Conservation (phyloP, 345 rosid species). For the Cardamine resedifolia region DNA sequence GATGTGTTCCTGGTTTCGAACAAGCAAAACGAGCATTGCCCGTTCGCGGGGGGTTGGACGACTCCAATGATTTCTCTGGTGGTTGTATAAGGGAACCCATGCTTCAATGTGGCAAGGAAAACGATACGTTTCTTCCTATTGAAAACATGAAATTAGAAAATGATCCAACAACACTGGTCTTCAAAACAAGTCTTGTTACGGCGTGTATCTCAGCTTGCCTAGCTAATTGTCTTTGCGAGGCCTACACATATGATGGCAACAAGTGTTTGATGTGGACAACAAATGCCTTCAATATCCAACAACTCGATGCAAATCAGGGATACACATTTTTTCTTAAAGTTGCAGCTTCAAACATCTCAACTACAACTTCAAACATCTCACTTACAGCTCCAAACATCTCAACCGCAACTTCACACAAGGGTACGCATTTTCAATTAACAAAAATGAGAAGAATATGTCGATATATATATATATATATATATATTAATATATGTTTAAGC, state of each 20-base stretch:
- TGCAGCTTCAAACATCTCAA: too few species aligned
- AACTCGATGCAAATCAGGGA: not conserved
- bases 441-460: not conserved
- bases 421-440: not conserved
- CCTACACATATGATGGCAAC: not conserved
- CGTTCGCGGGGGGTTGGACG: too few species aligned
- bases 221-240: not conserved
- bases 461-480: too few species aligned
- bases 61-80: not conserved
- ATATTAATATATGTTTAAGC: not conserved
- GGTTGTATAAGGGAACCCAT: not conserved
- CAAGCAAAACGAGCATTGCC: too few species aligned
- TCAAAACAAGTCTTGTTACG: not conserved
- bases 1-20: not conserved
- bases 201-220: not conserved
- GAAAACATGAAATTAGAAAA: not conserved
- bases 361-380: not conserved
- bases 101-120: not conserved
- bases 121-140: not conserved
- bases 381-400: not conserved
- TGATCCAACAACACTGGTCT: not conserved
- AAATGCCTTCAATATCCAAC: not conserved
- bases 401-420: not conserved
- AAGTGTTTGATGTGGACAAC: not conserved
- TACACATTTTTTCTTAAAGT: not conserved